Conservation (phyloP, 2,329 filamentous ascomycete species). For the Pseudocercospora ulei region DNA sequence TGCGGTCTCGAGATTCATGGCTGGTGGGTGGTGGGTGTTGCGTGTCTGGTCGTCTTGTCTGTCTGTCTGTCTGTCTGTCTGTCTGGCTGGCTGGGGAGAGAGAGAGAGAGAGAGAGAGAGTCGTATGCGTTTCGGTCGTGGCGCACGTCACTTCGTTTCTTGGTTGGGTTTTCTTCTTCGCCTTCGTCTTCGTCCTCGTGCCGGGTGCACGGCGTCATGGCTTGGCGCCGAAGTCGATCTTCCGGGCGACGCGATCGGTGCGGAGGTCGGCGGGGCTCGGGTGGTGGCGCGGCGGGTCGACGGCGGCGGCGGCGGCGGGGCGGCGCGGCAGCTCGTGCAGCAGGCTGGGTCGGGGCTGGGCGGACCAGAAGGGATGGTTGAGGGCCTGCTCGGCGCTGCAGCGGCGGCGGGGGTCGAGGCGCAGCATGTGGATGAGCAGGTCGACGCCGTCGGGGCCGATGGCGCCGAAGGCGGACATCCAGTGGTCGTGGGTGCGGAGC, state of each 20-base stretch:
- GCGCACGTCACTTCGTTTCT: no score
- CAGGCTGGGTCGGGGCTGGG: slow-evolving; percentile 69
- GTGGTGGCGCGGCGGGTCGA: no score
- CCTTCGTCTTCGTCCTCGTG: no score
- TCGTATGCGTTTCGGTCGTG: no score
- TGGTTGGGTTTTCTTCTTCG: no score
- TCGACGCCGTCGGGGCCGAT: slow-evolving; percentile 77
- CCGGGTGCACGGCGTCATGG: background rate
- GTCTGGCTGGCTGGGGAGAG: no score
- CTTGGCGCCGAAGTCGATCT: slow-evolving; percentile 60
- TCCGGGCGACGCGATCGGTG: slow-evolving; percentile 67
- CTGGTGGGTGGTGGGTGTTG: no score
- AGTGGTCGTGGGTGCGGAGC: slow-evolving; percentile 57
- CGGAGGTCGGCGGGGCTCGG: slow-evolving; percentile 69
- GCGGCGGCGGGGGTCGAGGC: slow-evolving; percentile 75
- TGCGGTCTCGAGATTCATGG: no score
- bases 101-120: no score
- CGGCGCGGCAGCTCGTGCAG: slow-evolving; percentile 75
- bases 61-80: no score
- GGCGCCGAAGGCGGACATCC: slow-evolving; percentile 65
- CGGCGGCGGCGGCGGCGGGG: slow-evolving; percentile 59
- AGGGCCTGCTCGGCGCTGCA: slow-evolving; percentile 69
- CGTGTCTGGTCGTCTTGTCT: no score
- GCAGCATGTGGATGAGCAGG: slow-evolving; percentile 73
- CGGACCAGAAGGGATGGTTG: slow-evolving; percentile 75